Evolutionary conservation across 139 green algal genomes (phyloP), one percentile per base, ranked within the genome.

Genomic region (Medakamo hakoo): DNA sequence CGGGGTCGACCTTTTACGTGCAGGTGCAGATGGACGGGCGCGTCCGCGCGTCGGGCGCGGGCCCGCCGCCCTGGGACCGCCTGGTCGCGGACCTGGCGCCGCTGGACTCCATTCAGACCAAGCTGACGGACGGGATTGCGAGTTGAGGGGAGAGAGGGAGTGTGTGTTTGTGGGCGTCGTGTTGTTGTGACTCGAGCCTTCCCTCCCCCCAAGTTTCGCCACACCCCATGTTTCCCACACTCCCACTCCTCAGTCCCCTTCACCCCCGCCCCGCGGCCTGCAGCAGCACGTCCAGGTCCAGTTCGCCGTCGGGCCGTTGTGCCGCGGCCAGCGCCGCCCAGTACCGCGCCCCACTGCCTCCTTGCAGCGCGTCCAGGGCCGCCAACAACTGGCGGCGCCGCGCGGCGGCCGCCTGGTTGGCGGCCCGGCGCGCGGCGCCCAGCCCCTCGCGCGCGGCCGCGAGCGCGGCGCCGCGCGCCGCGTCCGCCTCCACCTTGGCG

Each of bases 1-100:
- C 58, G 26, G 60, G 64, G 1, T 63, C 63, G 3, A 60, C 80
- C 26, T 66, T 77, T 16, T 90, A 59, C 60, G 30, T 73, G 52
- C 77, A 93, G 69, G 68, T 95, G 55, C 86, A 95, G 66, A 74
- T 97, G 31, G 87, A 97, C 71, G 90, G 90, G 23, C 82, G 72
- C 9, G 84, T 97, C 59, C 75, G 90, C 4, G 66, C 71, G 29
- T 88, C 76, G 59, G 90, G 84, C 19, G 21, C 60, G 4, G 90
- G 89, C 27, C 67, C 62, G 2, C 90, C 90, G 3, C 77, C 80
- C 25, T 97, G 88, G 86, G 28, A 72, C 21, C 64, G 76, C 27
- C 73, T 96, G n/a, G 27, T 94, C 23, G 70, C 71, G 16, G 88
- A 96, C 55, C 63, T 96, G 55, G 82, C 90, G 2, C 40, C 68